A percentile compares a stretch with the other conserved stretches of the same genome.
Evolutionary conservation across 1,284 basidiomycete genomes (phyloP).

Genomic region (Ceratobasidium sp.): DNA sequence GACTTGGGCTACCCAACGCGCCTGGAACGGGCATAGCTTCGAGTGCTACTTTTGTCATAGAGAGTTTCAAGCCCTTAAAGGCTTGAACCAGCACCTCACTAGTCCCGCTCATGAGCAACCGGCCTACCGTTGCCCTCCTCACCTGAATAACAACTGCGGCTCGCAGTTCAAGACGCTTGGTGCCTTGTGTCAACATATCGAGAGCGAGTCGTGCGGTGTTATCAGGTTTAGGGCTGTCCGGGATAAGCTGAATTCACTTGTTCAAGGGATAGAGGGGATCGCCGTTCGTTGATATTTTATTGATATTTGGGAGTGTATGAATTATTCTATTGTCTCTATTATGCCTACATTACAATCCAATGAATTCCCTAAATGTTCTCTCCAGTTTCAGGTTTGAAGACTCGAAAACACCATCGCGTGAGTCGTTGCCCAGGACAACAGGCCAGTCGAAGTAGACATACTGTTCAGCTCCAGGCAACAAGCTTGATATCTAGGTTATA

Average conservation of each 20-base stretch:
- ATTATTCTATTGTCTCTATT: too few relatives aligned
- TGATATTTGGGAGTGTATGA: too few relatives aligned
- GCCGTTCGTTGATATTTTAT: not conserved
- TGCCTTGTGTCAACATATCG: constrained; percentile 39
- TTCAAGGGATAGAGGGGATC: constrained; percentile 21
- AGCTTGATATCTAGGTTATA: too few relatives aligned
- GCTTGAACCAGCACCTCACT: constrained; percentile 64
- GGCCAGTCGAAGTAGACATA: too few relatives aligned
- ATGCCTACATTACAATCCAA: too few relatives aligned
- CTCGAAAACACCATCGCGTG: too few relatives aligned
- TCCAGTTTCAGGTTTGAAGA: too few relatives aligned
- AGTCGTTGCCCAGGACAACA: too few relatives aligned
- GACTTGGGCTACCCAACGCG: constrained; percentile 54
- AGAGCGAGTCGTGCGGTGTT: constrained; percentile 39
- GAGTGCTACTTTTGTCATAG: constrained; percentile 67
- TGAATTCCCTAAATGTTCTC: too few relatives aligned
- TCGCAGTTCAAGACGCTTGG: constrained; percentile 27
- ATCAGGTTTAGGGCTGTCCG: constrained; percentile 29
- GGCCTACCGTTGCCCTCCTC: constrained; percentile 59
- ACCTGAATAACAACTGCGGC: constrained; percentile 23
- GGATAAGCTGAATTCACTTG: constrained; percentile 16
- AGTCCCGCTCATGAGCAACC: constrained; percentile 61
- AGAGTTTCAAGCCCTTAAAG: constrained; percentile 54
- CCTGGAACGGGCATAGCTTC: constrained; percentile 63
- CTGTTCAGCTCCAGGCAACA: too few relatives aligned